Conservation (phyloP, 148 eudicot genomes). For the Vaccinium corymbosum region DNA sequence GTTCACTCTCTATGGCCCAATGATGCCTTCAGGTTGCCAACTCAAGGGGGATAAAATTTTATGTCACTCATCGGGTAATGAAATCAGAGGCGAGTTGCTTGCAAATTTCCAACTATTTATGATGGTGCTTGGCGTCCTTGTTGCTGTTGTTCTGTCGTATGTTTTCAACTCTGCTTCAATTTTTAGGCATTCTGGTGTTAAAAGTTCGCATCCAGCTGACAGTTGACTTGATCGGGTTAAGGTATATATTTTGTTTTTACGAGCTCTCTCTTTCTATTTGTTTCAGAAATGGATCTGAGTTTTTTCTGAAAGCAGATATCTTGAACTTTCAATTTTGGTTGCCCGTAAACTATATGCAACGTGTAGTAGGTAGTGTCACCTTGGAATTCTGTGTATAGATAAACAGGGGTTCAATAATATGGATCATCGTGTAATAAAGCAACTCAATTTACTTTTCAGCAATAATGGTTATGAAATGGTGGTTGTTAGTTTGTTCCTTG, state of each 20-base stretch:
- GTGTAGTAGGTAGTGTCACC: neutral
- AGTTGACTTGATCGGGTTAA: constrained; percentile 4
- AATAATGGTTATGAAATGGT: neutral
- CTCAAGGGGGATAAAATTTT: constrained; percentile 46
- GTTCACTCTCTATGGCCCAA: constrained; percentile 79
- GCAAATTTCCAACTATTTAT: constrained; percentile 76
- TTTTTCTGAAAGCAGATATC: neutral
- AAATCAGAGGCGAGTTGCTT: constrained; percentile 66
- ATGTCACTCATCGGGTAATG: constrained; percentile 42
- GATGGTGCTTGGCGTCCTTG: constrained; percentile 50
- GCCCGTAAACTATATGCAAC: neutral
- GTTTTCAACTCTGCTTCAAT: constrained; percentile 36
- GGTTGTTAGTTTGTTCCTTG: neutral
- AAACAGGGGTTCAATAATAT: neutral
- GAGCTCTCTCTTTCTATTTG: neutral
- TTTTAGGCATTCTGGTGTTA: constrained; percentile 31
- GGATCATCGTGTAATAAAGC: neutral
- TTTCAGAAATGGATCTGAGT: neutral
- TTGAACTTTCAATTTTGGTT: neutral
- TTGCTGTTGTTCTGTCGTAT: constrained; percentile 39
- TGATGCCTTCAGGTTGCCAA: constrained; percentile 79
- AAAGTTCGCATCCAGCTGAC: constrained; percentile 16
- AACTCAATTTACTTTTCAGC: neutral
- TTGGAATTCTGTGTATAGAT: neutral
- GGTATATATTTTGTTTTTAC: neutral